Evolutionary conservation across 2,329 filamentous ascomycete species (phyloP).

Genomic region (Thielaviopsis euricoi): DNA sequence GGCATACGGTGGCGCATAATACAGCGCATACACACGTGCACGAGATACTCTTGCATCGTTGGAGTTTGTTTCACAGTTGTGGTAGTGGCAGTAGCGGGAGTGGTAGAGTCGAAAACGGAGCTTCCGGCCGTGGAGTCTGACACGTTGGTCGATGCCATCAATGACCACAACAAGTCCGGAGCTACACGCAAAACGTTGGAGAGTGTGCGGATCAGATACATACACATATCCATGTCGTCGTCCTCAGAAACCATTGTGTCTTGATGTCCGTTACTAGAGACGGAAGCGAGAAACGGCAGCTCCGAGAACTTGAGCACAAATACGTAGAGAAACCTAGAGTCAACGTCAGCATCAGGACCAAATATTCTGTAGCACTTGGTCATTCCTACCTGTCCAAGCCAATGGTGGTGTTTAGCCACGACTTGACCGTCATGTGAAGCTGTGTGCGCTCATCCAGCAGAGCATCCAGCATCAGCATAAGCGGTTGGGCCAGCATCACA

Average conservation of each 20-base stretch:
- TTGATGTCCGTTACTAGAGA: constrained; percentile 1
- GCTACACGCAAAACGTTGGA: constrained; percentile 55
- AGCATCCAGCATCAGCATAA: constrained; percentile 68
- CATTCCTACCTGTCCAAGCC: constrained; percentile 45
- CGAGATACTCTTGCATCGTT: constrained; percentile 50
- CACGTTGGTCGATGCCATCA: constrained; percentile 47
- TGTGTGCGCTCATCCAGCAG: constrained; percentile 58
- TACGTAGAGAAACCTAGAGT: constrained; percentile 38
- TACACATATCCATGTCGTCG: constrained; percentile 58
- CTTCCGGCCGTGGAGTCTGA: constrained; percentile 29
- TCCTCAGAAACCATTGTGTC: constrained; percentile 25
- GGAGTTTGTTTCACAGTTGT: constrained; percentile 38
- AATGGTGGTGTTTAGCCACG: constrained; percentile 58
- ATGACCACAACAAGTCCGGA: constrained; percentile 52
- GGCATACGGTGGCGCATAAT: constrained; percentile 29
- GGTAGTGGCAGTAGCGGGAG: too few relatives aligned
- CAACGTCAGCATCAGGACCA: too few relatives aligned
- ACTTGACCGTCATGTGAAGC: constrained; percentile 57
- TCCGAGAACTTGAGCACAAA: constrained; percentile 41
- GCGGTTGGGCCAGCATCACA: constrained; percentile 60
- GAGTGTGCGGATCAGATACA: constrained; percentile 63
- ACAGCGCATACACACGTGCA: constrained; percentile 48
- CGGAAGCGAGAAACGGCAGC: constrained; percentile 32
- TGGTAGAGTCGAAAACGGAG: constrained; percentile 28
- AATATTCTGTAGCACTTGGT: too few relatives aligned